A percentile compares a stretch with the other conserved stretches of the same genome.
These are phyloP conservation scores for Pterocarpus santalinus DNA, from an alignment of 306 rosid species.

Conservation along the genomic window DNA sequence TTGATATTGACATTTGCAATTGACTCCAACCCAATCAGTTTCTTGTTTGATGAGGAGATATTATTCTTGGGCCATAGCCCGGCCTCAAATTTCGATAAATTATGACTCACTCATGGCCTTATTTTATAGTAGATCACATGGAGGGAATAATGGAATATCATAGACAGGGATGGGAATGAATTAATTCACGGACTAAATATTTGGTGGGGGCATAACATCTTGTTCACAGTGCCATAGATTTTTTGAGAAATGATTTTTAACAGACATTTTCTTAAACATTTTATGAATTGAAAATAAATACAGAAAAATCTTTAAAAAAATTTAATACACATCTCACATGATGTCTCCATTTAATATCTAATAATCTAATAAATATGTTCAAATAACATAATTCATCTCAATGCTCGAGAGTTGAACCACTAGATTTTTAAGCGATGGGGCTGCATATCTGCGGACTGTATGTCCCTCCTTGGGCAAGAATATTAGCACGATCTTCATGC, in stretches of 20 bases:
- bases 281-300: too few species aligned
- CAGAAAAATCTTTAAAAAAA: too few species aligned
- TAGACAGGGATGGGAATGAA: slow-evolving; percentile 51
- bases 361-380: too few species aligned
- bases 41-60: not conserved
- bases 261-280: too few species aligned
- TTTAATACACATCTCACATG: too few species aligned
- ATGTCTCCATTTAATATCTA: too few species aligned
- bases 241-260: not conserved
- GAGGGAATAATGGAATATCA: slow-evolving; percentile 45
- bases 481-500: not conserved
- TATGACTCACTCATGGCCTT: slow-evolving; percentile 23
- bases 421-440: too few species aligned
- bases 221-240: slow-evolving; percentile 35
- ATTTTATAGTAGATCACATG: slow-evolving; percentile 44
- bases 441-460: not conserved
- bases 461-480: not conserved
- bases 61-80: slow-evolving; percentile 30
- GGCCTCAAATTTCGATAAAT: slow-evolving; percentile 44
- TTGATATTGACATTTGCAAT: not conserved
- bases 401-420: too few species aligned
- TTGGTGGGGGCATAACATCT: slow-evolving; percentile 40
- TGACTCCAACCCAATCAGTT: not conserved
- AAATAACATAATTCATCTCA: too few species aligned
- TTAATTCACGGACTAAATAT: slow-evolving; percentile 4